Evolutionary conservation across 441 rosid genomes (phyloP).

Genomic region (Jatropha multifida): DNA sequence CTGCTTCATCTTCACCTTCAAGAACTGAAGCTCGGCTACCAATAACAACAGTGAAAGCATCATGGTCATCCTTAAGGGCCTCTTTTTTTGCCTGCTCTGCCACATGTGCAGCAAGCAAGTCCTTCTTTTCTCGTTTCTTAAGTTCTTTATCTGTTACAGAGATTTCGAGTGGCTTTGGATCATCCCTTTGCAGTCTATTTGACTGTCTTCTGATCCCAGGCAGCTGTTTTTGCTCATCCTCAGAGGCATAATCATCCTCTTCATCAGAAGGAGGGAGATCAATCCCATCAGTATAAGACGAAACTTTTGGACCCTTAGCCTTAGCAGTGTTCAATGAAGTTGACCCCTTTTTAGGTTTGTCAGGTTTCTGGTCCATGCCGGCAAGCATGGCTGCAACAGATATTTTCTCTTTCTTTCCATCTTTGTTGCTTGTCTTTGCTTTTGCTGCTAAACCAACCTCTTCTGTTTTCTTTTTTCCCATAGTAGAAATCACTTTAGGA

Average conservation of each 20-base stretch:
- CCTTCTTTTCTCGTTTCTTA: conserved; percentile 82
- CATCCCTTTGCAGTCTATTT: conserved; percentile 33
- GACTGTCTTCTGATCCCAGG: conserved; percentile 26
- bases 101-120: conserved; percentile 51
- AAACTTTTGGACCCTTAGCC: conserved; percentile 32
- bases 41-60: conserved; percentile 88
- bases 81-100: conserved; percentile 61
- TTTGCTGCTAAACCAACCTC: conserved; percentile 15
- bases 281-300: conserved; percentile 61
- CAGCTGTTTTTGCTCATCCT: conserved; percentile 39
- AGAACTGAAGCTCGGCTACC: conserved; percentile 80
- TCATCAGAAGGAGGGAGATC: conserved; percentile 88
- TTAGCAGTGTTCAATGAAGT: conserved; percentile 11
- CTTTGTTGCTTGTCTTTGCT: conserved; percentile 40
- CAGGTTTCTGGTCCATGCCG: conserved; percentile 71
- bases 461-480: conserved; percentile 80
- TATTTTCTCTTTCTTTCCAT: conserved; percentile 58
- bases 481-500: conserved; percentile 18
- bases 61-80: conserved; percentile 83
- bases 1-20: conserved; percentile 74
- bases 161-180: conserved; percentile 50
- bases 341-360: conserved; percentile 58
- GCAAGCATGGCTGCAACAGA: conserved; percentile 85
- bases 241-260: conserved; percentile 30
- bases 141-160: conserved; percentile 63